These are phyloP conservation scores for Mortierella sp. DNA, from an alignment of 371 early-diverging fungal genomes.

Conservation along the genomic window DNA sequence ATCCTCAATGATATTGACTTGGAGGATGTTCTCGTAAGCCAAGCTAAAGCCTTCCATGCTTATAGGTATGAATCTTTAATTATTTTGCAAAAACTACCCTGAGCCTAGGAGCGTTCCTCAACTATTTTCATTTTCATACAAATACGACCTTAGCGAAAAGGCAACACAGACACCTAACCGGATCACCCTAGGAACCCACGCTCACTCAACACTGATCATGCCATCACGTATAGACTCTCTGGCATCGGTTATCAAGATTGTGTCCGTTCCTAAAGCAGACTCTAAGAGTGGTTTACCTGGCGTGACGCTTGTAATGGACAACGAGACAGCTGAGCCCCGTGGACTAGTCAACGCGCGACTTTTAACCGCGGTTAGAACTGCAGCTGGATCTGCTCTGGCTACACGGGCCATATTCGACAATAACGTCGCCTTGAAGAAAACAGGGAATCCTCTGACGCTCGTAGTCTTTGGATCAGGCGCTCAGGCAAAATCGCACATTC, in stretches of 20 bases:
- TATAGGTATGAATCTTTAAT: conserved; percentile 29
- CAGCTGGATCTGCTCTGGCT: conserved; percentile 72
- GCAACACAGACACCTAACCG: conserved; percentile 68
- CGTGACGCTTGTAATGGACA: conserved; percentile 66
- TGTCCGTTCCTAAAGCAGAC: conserved; percentile 64
- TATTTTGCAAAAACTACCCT: background rate
- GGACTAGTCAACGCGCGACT: conserved; percentile 70
- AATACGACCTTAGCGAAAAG: conserved; percentile 16
- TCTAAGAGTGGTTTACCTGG: conserved; percentile 67
- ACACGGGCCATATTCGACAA: conserved; percentile 50
- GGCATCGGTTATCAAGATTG: conserved; percentile 68
- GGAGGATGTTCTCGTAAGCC: conserved; percentile 38
- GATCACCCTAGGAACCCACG: conserved; percentile 57
- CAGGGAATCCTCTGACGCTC: conserved; percentile 32
- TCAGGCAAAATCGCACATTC: conserved; percentile 69
- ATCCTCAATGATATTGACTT: conserved; percentile 33
- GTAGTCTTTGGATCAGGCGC: conserved; percentile 74
- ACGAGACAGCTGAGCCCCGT: conserved; percentile 62
- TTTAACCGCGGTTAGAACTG: conserved; percentile 71
- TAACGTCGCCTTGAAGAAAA: background rate
- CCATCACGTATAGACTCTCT: conserved; percentile 66
- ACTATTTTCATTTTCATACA: background rate
- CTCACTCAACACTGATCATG: conserved; percentile 68
- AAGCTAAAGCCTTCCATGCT: conserved; percentile 48
- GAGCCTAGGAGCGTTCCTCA: background rate